Base-by-base conservation (phyloP, 345 rosid genomes). In the Gossypium stocksii region DNA sequence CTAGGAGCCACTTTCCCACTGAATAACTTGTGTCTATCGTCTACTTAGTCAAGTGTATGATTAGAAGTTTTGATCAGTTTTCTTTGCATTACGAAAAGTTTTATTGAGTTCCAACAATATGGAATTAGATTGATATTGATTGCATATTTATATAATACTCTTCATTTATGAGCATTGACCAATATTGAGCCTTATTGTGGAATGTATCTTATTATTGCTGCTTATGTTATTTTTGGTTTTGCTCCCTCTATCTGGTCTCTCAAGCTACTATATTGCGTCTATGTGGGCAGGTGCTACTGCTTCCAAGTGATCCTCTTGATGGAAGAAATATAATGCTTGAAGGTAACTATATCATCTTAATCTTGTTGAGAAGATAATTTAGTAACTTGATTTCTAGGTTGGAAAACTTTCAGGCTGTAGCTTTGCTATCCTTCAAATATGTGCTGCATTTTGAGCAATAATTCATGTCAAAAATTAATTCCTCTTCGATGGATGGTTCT, bases 301-400 rank as follows among this genome's bases (percentile, higher is more conserved):
- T 95, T 82, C 99, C 99, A 15, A 86, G 83, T 5, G 91, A 95
- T 84, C 99, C 98, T 78, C 93, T 91, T 65, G 99, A 95, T 88
- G 89, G 93, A 64, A 91, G 93, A 84, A 95, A 95, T 84, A 95
- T 91, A 73, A 80, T 95, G 94, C 96, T 95, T 72, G 99, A 95
- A 95, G 99, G 99, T 95, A 86, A 70, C 53, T 41, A 56, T 67
- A 27, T 29, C 34, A 25, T 74, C 57, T 52, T 69, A 27, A 69
- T 69, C 72, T 17, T 69, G 14, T 69, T 29, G 11, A 29, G 48
- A 48, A 48, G 70, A 51, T 8, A 29, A 27, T 34, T 34, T 29
- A 52, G n/a, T 29, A n/a, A 52, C 6, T 9, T n/a, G 53, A 52
- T 70, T 70, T 69, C 10, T 52, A 52, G 25, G 73, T 52, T 16